These are phyloP conservation scores for Phytopythium ostracodes DNA, from an alignment of 352 stramenopile genomes.

Conservation along the genomic window DNA sequence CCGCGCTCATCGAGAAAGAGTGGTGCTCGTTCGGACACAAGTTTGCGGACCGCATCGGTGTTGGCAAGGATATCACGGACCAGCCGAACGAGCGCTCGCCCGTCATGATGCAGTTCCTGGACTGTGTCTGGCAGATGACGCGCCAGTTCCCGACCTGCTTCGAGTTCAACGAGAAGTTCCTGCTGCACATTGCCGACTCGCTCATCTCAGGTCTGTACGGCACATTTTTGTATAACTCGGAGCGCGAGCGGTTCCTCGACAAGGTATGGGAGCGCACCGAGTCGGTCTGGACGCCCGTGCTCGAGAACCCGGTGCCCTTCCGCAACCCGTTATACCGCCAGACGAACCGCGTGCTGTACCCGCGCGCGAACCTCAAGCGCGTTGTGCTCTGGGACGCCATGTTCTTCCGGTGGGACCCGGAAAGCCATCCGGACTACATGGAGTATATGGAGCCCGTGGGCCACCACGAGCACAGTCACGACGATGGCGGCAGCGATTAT, in stretches of 20 bases:
- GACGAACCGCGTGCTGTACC: slow-evolving; percentile 80
- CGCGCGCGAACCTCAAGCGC: slow-evolving; percentile 81
- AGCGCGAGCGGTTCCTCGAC: slow-evolving; percentile 76
- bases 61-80: slow-evolving; percentile 76
- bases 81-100: slow-evolving; percentile 80
- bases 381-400: slow-evolving; percentile 85
- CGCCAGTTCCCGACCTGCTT: slow-evolving; percentile 86
- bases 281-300: slow-evolving; percentile 77
- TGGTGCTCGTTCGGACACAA: slow-evolving; percentile 90
- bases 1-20: slow-evolving; percentile 81
- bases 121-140: slow-evolving; percentile 87
- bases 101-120: slow-evolving; percentile 86
- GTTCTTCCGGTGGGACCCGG: slow-evolving; percentile 84
- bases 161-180: slow-evolving; percentile 87
- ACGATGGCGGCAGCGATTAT: slow-evolving; percentile 20
- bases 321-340: slow-evolving; percentile 74
- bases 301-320: slow-evolving; percentile 60
- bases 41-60: slow-evolving; percentile 81
- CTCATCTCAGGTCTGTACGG: slow-evolving; percentile 76
- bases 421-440: slow-evolving; percentile 85
- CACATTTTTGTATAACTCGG: slow-evolving; percentile 85
- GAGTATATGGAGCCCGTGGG: slow-evolving; percentile 74
- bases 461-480: slow-evolving; percentile 28
- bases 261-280: slow-evolving; percentile 86
- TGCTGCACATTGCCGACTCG: slow-evolving; percentile 76